Base-by-base conservation (phyloP, 2,329 filamentous ascomycete genomes). In the Penicillium aurantiogriseum region DNA sequence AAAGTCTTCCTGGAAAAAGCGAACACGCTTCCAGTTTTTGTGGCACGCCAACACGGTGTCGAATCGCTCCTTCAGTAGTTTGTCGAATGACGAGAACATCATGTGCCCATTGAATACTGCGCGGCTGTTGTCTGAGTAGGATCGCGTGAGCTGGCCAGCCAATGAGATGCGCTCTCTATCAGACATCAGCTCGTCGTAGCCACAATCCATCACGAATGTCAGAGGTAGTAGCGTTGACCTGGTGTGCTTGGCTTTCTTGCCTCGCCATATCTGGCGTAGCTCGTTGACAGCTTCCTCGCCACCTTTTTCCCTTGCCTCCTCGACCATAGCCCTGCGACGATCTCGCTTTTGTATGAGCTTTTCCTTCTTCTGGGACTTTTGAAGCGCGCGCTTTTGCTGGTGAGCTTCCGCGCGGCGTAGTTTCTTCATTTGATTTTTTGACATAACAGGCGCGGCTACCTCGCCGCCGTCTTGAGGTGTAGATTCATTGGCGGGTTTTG, bases 121-220 rank as follows among this genome's bases (percentile, higher is more conserved):
- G 56, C 83, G 85, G 58, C 84, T 85, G 75, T 97, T 97, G 69
- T 96, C 91, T 21, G 92, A 91, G 76, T 99, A 99, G 57, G 85
- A 89, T 56, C 94, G 82, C 9, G 91, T 96, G 60, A 99, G 81
- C 74, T 99, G 94, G 56, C 87, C 85, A 1, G 85, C 85, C 13
- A 99, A 82, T 5, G 91, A 96, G 54, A 92, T 87, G 31, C 90
- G 80, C 76, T 99, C 94, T 65, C 89, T 88, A 38, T 93, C 89
- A 50, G 82, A 82, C 94, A 99, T 99, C 69, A 92, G 84, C 42
- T 89, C 81, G 73, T 99, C 92, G 72, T 95, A 99, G 64, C 90
- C 87, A 76, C 93, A 97, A 77, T 99, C 94, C 61, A 99, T 79
- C 58, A 99, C 81, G 63, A 99, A 79, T 0, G 90, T 85, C 23